These are phyloP conservation scores for Suillus subluteus DNA, from an alignment of 768 basidiomycete species.

Conservation along the genomic window DNA sequence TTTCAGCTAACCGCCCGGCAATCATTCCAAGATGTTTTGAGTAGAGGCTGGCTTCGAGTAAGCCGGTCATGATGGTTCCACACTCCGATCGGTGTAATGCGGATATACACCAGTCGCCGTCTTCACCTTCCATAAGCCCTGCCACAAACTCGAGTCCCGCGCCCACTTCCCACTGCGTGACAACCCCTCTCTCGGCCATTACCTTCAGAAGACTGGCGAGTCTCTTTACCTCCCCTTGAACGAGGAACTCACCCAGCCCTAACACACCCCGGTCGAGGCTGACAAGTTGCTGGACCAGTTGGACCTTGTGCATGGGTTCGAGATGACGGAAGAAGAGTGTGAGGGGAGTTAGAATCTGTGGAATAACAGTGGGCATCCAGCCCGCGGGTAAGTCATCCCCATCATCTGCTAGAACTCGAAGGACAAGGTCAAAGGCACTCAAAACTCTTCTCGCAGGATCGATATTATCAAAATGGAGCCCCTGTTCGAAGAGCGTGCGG, in stretches of 20 bases:
- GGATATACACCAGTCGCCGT: conserved; percentile 1
- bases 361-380: conserved; percentile 61
- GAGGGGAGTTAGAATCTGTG: conserved; percentile 58
- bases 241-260: conserved; percentile 53
- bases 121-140: conserved; percentile 37
- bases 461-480: conserved; percentile 37
- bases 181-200: conserved; percentile 34
- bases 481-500: conserved; percentile 57
- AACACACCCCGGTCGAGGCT: conserved; percentile 55
- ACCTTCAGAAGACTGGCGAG: conserved; percentile 2
- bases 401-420: conserved; percentile 54
- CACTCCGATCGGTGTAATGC: neutral
- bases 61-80: conserved; percentile 1
- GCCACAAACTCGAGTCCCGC: conserved; percentile 50
- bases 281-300: conserved; percentile 57
- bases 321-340: conserved; percentile 57
- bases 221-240: conserved; percentile 58
- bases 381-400: conserved; percentile 19
- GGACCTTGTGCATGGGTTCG: conserved; percentile 56
- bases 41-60: neutral
- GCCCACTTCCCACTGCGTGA: conserved; percentile 51
- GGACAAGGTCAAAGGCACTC: conserved; percentile 60
- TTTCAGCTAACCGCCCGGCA: conserved; percentile 1
- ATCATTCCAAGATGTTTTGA: conserved; percentile 7
- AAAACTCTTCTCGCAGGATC: conserved; percentile 63